These are phyloP conservation scores for Trichoderma cornu-damae DNA, from an alignment of 2,329 filamentous ascomycete species.

Conservation along the genomic window DNA sequence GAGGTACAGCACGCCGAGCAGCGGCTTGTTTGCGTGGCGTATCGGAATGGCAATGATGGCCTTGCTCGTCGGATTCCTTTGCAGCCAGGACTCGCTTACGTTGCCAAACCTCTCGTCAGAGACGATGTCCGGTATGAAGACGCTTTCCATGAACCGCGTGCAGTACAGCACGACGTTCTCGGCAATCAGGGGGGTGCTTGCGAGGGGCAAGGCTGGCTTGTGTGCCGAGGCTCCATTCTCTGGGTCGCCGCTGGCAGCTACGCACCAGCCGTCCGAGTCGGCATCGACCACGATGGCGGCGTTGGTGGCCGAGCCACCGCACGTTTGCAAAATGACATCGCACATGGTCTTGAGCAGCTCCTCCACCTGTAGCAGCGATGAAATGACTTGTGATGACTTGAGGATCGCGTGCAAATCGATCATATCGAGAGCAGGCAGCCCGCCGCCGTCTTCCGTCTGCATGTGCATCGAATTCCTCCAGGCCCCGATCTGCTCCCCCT, in stretches of 20 bases:
- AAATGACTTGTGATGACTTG: constrained; percentile 73
- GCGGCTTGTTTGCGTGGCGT: constrained; percentile 62
- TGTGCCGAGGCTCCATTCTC: constrained; percentile 64
- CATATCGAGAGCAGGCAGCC: constrained; percentile 73
- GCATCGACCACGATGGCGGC: constrained; percentile 70
- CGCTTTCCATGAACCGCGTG: constrained; percentile 67
- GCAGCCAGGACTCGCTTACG: constrained; percentile 63
- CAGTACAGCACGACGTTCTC: constrained; percentile 74
- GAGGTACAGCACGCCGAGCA: constrained; percentile 70
- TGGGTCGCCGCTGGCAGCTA: constrained; percentile 68
- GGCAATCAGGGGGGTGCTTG: constrained; percentile 63
- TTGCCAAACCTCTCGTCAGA: constrained; percentile 75
- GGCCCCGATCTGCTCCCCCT: constrained; percentile 56
- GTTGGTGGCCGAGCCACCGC: constrained; percentile 62
- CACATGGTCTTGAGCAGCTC: constrained; percentile 75
- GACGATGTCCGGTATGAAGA: constrained; percentile 68
- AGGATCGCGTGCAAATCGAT: constrained; percentile 75
- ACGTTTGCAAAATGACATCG: constrained; percentile 73
- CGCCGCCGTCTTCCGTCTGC: constrained; percentile 52
- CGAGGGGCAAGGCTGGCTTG: constrained; percentile 59
- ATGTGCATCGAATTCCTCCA: constrained; percentile 57
- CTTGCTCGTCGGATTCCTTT: constrained; percentile 63
- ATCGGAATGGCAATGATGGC: constrained; percentile 78
- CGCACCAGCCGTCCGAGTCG: constrained; percentile 58
- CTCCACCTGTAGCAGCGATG: constrained; percentile 70